Evolutionary conservation across 257 asterid genomes (phyloP).

Genomic region (Gentiana dahurica): DNA sequence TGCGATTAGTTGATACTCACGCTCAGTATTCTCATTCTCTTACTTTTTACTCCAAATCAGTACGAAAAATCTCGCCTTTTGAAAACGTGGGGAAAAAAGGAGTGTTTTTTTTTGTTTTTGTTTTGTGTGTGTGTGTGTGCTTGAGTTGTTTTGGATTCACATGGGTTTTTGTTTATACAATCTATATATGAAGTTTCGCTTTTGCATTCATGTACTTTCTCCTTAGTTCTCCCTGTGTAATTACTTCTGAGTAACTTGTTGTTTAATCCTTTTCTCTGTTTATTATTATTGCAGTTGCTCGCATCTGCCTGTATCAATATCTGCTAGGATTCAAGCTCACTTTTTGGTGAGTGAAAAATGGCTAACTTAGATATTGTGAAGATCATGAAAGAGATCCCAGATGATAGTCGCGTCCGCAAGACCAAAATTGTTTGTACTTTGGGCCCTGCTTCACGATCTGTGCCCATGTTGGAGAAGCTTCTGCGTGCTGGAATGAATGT

Average conservation of each 20-base stretch:
- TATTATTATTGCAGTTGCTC: too few species aligned
- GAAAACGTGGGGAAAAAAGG: too few species aligned
- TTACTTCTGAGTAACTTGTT: background rate
- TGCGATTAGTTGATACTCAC: too few species aligned
- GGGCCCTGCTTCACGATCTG: slow-evolving; percentile 80
- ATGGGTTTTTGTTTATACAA: too few species aligned
- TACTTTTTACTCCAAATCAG: too few species aligned
- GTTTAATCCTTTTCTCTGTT: too few species aligned
- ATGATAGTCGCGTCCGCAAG: slow-evolving; percentile 53
- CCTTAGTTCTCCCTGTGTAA: background rate
- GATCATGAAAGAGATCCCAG: slow-evolving; percentile 41
- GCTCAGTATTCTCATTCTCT: too few species aligned
- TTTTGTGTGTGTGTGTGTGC: too few species aligned
- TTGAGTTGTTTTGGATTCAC: too few species aligned
- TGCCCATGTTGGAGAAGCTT: slow-evolving; percentile 68
- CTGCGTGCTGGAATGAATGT: slow-evolving; percentile 88
- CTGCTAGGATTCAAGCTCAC: slow-evolving; percentile 6
- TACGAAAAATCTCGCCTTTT: too few species aligned
- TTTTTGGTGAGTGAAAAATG: slow-evolving; percentile 20
- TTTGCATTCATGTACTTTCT: background rate
- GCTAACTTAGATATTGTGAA: slow-evolving; percentile 56
- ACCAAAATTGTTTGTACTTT: slow-evolving; percentile 83
- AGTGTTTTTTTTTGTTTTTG: too few species aligned
- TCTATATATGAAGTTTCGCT: too few species aligned
- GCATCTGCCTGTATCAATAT: background rate